Evolutionary conservation across 1,139 yeast species (phyloP).

Genomic region (Yamadazyma kanchanaburiensis): DNA sequence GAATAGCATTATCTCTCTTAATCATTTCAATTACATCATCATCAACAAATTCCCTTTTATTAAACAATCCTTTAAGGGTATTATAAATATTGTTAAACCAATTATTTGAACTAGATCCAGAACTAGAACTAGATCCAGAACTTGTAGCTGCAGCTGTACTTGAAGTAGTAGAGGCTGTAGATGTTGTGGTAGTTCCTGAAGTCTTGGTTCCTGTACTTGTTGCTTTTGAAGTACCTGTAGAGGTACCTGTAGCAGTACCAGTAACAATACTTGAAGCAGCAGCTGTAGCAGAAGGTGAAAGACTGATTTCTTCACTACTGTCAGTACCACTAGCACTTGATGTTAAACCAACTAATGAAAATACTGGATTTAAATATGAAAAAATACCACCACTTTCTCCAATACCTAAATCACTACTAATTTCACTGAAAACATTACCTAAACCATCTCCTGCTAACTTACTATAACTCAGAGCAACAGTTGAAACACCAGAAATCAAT

Average conservation of each 20-base stretch:
- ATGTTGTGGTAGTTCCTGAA: constrained; percentile 6
- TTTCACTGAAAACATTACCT: constrained; percentile 8
- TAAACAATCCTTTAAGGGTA: constrained; percentile 11
- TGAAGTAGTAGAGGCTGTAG: constrained; percentile 6
- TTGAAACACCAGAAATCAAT: constrained; percentile 12
- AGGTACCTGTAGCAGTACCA: constrained; percentile 4
- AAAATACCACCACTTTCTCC: constrained; percentile 14
- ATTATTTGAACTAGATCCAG: constrained; percentile 5
- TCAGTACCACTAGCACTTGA: constrained; percentile 4
- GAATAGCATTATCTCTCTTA: constrained; percentile 22
- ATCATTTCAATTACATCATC: constrained; percentile 5
- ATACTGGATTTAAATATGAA: constrained; percentile 13
- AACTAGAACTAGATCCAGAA: constrained; percentile 5
- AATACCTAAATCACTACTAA: constrained; percentile 11
- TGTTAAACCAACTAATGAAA: constrained; percentile 11
- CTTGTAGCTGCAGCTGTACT: constrained; percentile 8
- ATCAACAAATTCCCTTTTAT: constrained; percentile 10
- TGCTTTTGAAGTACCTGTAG: constrained; percentile 6
- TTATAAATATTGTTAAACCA: constrained; percentile 7
- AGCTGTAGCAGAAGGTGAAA: constrained; percentile 10
- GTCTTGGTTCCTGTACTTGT: constrained; percentile 6
- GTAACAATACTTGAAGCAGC: constrained; percentile 6
- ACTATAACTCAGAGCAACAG: constrained; percentile 8
- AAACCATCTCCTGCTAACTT: constrained; percentile 11
- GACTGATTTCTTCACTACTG: constrained; percentile 8